phyloP scores from a whole-genome alignment of 228 moss, liverwort and hornwort species.

The Sphagnum fallax region DNA sequence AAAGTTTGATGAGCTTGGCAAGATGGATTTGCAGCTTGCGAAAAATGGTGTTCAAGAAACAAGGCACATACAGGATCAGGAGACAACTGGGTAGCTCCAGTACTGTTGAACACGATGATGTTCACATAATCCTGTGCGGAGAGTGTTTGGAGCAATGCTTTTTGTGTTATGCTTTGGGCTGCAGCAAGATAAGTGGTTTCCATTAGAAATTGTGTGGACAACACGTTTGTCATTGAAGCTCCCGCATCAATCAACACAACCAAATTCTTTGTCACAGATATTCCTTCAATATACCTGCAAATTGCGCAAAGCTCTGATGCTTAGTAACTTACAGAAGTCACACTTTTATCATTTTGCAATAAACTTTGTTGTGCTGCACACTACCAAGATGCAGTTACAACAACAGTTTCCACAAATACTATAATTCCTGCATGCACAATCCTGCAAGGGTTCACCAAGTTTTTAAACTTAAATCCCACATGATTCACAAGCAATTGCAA shows the following conservation, averaged over 20 bases:
- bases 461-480: no score
- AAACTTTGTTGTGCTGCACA: no score
- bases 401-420: neutral
- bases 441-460: neutral
- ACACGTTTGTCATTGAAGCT: neutral
- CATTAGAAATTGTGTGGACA: neutral
- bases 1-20: no score
- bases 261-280: constrained; percentile 2
- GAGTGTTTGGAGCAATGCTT: constrained; percentile 7
- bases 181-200: neutral
- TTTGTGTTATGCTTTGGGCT: neutral
- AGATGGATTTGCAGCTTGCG: no score
- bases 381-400: no score
- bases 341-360: no score
- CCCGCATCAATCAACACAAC: constrained; percentile 24
- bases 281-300: constrained; percentile 7
- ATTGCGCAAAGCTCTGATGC: constrained; percentile 1
- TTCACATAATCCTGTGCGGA: constrained; percentile 13
- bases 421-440: neutral
- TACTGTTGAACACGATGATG: constrained; percentile 10
- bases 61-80: neutral
- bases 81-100: constrained; percentile 3
- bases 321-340: neutral
- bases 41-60: no score
- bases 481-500: no score